Percentiles rank a stretch among this genome's conserved stretches.
phyloP scores from a whole-genome alignment of 306 rosid species.

The Biancaea sappan region DNA sequence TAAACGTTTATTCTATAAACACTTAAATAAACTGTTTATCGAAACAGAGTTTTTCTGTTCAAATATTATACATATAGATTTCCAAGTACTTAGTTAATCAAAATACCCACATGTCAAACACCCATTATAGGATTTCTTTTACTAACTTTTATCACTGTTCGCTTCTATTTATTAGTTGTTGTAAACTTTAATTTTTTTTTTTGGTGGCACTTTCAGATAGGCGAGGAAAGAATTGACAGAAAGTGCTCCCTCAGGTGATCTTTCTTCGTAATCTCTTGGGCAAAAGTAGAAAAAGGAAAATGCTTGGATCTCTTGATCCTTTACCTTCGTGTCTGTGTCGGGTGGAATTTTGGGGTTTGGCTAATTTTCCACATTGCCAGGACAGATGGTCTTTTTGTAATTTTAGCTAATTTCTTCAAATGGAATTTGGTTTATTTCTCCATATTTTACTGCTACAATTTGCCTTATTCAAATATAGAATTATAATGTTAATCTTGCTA shows the following conservation, averaged over 20 bases:
- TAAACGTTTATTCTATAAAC: too few relatives aligned
- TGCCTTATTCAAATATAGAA: background rate
- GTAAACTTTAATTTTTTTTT: background rate
- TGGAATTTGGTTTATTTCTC: slow-evolving; percentile 23
- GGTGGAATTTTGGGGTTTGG: slow-evolving; percentile 33
- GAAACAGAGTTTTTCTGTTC: too few relatives aligned
- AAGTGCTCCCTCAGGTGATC: background rate
- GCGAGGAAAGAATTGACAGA: background rate
- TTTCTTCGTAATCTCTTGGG: background rate
- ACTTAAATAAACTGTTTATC: too few relatives aligned
- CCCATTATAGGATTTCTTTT: background rate
- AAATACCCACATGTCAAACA: too few relatives aligned
- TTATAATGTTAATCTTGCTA: too few relatives aligned
- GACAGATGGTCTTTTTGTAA: slow-evolving; percentile 31
- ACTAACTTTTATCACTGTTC: background rate
- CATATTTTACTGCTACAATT: slow-evolving; percentile 14
- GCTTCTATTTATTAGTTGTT: background rate
- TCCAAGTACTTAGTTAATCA: too few relatives aligned
- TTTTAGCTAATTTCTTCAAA: slow-evolving; percentile 7
- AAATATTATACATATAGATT: too few relatives aligned
- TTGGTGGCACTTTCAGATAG: slow-evolving; percentile 27
- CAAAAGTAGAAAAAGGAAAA: slow-evolving; percentile 37
- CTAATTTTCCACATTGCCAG: slow-evolving; percentile 35
- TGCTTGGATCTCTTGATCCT: slow-evolving; percentile 1
- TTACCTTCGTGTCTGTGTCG: slow-evolving; percentile 30